Percentiles rank a stretch among this genome's conserved stretches.
These are phyloP conservation scores for Reutealis trisperma DNA, from an alignment of 345 rosid genomes.

Conservation along the genomic window DNA sequence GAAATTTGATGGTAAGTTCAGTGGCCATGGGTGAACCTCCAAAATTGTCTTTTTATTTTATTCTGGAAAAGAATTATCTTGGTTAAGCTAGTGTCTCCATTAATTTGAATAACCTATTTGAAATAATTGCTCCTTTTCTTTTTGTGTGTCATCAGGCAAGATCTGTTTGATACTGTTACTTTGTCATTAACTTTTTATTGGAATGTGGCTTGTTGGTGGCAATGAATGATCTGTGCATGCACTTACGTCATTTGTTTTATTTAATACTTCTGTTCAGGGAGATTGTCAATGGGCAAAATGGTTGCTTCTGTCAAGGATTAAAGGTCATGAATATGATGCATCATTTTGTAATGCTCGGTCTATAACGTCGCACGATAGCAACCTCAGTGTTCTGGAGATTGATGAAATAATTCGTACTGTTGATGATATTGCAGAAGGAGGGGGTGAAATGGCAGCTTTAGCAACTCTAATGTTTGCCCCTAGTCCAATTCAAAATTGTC, in stretches of 20 bases:
- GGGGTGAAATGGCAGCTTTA: slow-evolving; percentile 93
- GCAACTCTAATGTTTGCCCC: slow-evolving; percentile 91
- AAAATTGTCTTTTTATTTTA: not conserved
- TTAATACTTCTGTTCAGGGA: slow-evolving; percentile 57
- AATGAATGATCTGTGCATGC: not conserved
- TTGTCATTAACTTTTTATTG: slow-evolving; percentile 1
- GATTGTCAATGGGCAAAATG: slow-evolving; percentile 97
- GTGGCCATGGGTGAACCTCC: not conserved
- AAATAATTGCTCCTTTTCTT: not conserved
- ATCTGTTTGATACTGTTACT: slow-evolving; percentile 11
- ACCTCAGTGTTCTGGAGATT: slow-evolving; percentile 52
- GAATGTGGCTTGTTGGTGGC: slow-evolving; percentile 3
- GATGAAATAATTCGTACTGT: slow-evolving; percentile 72
- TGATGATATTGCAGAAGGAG: slow-evolving; percentile 97
- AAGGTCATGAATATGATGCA: slow-evolving; percentile 90
- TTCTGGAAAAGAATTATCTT: not conserved
- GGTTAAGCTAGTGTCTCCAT: not conserved
- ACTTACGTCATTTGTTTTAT: slow-evolving; percentile 20
- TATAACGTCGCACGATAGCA: slow-evolving; percentile 57
- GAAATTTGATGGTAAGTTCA: not conserved
- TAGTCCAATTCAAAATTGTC: slow-evolving; percentile 68
- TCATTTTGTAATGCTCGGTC: slow-evolving; percentile 89
- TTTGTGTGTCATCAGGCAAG: not conserved
- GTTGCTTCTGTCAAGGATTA: slow-evolving; percentile 83
- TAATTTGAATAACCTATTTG: not conserved